Conservation (phyloP, 257 asterid species). For the Apocynum venetum region DNA sequence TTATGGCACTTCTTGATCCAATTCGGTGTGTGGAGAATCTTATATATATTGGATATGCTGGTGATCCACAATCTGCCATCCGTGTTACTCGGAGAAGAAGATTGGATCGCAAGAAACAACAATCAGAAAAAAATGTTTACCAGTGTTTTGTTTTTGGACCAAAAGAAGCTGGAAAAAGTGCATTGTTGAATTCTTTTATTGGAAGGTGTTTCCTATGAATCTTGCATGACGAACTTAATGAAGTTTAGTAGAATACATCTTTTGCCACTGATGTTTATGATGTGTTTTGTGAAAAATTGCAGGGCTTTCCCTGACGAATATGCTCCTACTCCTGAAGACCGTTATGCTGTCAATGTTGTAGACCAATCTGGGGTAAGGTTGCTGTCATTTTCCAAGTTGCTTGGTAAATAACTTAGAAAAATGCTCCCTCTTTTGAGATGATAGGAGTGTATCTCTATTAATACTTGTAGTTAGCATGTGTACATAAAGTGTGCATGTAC, state of each 20-base stretch:
- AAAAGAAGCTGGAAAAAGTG: constrained; percentile 83
- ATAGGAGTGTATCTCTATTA: not conserved
- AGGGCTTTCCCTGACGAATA: constrained; percentile 82
- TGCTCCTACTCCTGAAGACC: constrained; percentile 50
- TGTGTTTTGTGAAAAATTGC: constrained; percentile 10
- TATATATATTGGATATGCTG: constrained; percentile 82
- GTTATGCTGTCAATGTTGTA: constrained; percentile 66
- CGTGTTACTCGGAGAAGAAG: constrained; percentile 86
- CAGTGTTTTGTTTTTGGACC: constrained; percentile 97
- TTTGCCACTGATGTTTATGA: constrained; percentile 5
- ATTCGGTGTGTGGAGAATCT: constrained; percentile 73
- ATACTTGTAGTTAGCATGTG: not conserved
- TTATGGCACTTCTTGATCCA: constrained; percentile 93
- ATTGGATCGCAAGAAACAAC: constrained; percentile 88
- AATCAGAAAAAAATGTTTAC: constrained; percentile 69
- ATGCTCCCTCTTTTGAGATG: not conserved
- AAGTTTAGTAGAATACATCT: not conserved
- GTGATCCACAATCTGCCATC: constrained; percentile 75
- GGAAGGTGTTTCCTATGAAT: constrained; percentile 56
- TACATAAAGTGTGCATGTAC: not conserved
- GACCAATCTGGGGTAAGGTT: constrained; percentile 61
- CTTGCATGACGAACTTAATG: not conserved
- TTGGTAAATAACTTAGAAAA: not conserved
- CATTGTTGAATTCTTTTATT: constrained; percentile 67
- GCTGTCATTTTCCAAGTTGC: not conserved